Conservation (phyloP, 129 eudicot genomes). For the Silybum marianum region DNA sequence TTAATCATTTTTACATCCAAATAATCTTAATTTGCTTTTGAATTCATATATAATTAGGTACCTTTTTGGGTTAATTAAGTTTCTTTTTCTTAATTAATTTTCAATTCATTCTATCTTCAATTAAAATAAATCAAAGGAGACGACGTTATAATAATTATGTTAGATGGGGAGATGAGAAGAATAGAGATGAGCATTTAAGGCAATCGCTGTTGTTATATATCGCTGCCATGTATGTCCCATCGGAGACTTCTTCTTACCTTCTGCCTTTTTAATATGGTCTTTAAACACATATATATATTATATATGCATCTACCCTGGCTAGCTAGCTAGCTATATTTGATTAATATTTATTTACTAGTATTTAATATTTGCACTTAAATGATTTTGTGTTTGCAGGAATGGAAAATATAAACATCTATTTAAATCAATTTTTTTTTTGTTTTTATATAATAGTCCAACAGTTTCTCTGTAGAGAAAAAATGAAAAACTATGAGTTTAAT, state of each 20-base stretch:
- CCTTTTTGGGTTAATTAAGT: not conserved
- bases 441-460: too few relatives aligned
- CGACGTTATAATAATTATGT: not conserved
- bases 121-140: not conserved
- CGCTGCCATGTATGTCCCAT: slow-evolving; percentile 24
- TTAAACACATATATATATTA: not conserved
- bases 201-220: slow-evolving; percentile 4
- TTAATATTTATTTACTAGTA: not conserved
- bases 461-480: too few relatives aligned
- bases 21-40: not conserved
- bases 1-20: not conserved
- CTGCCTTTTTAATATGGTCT: not conserved
- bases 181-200: slow-evolving; percentile 24
- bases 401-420: too few relatives aligned
- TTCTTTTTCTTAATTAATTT: not conserved
- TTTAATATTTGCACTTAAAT: not conserved
- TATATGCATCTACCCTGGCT: not conserved
- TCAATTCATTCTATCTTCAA: not conserved
- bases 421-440: too few relatives aligned
- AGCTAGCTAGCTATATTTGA: not conserved
- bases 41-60: not conserved
- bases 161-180: slow-evolving; percentile 21
- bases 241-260: slow-evolving; percentile 22
- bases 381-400: not conserved
- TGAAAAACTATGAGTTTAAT: too few relatives aligned